Base-by-base conservation (phyloP, 2,329 filamentous ascomycete species). In the Calonectria hongkongensis region DNA sequence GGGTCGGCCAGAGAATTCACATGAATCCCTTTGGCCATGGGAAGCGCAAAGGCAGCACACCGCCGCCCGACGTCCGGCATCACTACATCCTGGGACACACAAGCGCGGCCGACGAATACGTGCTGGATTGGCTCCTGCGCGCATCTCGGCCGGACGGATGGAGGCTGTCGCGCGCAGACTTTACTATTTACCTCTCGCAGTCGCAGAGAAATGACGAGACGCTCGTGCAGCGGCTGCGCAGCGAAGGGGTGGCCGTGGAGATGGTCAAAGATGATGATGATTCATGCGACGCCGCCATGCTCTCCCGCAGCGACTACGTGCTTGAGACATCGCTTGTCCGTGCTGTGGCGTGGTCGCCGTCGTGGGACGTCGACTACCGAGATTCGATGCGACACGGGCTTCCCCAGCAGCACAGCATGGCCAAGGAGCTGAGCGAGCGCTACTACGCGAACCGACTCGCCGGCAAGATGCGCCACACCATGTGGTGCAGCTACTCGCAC, bases 11-110 rank as follows among this genome's bases (percentile, higher is more conserved):
- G 21, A 39, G 13, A 16, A 33, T 60, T 41, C 5, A 41, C 8
- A 33, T 4, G 16, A 36, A 60, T 41, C 54, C 54, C 13, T 18
- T 39, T 25, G 13, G 36, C 8, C n/a, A 41, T 10, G 33, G 33
- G 36, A 60, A 60, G 21, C 54, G 54, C 13, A 41, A 41, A 13
- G n/a, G 25, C 21, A 28, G 54, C 15, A 18, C 13, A 21, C 21
- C 15, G 54, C 54, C 54, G 3, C 13, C 54, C 7, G 54, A 41
- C 13, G 33, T 60, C 0, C 54, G 36, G 7, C 36, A 60, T 41
- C 54, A 60, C 54, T 60, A 60, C 36, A 60, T 60, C 27, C 3
- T 60, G 54, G 21, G 54, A 12, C 16, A 60, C 33, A 60, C 33
- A 9, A 60, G 33, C 1, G 33, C 12, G 1, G 33, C 54, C n/a